phyloP scores from a whole-genome alignment of 2,329 filamentous ascomycete species.

The Sclerotinia subarctica region DNA sequence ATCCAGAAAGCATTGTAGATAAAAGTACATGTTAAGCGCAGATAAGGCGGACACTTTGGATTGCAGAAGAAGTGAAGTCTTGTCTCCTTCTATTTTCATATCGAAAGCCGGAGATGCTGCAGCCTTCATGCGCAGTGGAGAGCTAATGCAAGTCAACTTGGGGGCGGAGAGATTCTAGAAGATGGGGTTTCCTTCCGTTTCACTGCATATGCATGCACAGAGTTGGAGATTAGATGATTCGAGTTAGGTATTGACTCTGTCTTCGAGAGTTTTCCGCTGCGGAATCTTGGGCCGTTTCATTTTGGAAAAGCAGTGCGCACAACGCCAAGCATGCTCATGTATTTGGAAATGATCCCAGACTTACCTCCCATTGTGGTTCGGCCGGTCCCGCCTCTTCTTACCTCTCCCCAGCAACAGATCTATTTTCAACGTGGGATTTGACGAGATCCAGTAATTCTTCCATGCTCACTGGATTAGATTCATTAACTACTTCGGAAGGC shows the following conservation, averaged over 20 bases:
- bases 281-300: not conserved
- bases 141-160: not conserved
- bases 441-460: not conserved
- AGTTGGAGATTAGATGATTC: not conserved
- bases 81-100: conserved; percentile 9
- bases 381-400: not conserved
- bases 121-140: not conserved
- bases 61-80: not conserved
- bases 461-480: not conserved
- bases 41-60: not conserved
- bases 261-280: not conserved
- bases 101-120: conserved; percentile 8
- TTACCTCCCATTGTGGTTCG: not conserved
- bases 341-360: not conserved
- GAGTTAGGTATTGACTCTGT: not conserved
- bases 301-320: not conserved
- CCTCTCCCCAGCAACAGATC: not conserved
- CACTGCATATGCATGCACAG: conserved; percentile 14
- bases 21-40: not conserved
- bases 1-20: not conserved
- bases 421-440: not conserved
- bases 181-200: conserved; percentile 11
- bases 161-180: conserved; percentile 16
- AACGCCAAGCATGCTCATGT: not conserved
- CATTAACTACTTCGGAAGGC: not conserved